Conservation (phyloP, 202 grass and related monocot species). For the Setaria viridis region DNA sequence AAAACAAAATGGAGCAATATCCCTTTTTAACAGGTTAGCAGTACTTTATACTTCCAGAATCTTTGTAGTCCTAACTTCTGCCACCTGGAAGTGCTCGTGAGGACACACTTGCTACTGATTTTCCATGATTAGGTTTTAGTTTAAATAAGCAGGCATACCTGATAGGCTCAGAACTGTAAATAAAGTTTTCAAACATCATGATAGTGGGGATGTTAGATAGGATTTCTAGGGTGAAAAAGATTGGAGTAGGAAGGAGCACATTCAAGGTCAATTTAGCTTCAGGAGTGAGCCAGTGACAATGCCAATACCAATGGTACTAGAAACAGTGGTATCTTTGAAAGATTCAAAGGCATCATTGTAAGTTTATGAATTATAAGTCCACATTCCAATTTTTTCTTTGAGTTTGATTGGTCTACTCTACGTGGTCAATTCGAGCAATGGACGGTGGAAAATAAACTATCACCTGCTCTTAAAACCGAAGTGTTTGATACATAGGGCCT, state of each 20-base stretch:
- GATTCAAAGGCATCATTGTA: neutral
- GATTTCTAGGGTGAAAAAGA: neutral
- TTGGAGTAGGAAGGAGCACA: neutral
- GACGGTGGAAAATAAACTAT: slow-evolving; percentile 1
- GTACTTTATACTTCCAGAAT: slow-evolving; percentile 20
- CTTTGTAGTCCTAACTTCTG: slow-evolving; percentile 13
- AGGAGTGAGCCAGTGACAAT: neutral
- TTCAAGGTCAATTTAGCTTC: slow-evolving; percentile 10
- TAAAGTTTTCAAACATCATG: neutral
- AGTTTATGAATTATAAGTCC: slow-evolving; percentile 1
- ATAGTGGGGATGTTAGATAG: slow-evolving; percentile 17
- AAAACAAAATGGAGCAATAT: neutral
- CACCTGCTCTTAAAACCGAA: neutral
- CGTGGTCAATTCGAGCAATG: slow-evolving; percentile 13
- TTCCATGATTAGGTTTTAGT: slow-evolving; percentile 4
- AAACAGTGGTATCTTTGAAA: neutral
- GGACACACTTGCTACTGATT: neutral
- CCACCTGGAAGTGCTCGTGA: neutral
- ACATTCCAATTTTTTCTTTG: neutral
- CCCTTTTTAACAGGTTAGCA: neutral
- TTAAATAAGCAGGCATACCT: slow-evolving; percentile 10
- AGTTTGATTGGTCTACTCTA: slow-evolving; percentile 15
- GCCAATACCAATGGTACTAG: neutral
- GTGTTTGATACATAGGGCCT: neutral
- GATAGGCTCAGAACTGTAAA: neutral